Evolutionary conservation across 495 filamentous ascomycete species (phyloP).

Genomic region (Oidiodendron maius): DNA sequence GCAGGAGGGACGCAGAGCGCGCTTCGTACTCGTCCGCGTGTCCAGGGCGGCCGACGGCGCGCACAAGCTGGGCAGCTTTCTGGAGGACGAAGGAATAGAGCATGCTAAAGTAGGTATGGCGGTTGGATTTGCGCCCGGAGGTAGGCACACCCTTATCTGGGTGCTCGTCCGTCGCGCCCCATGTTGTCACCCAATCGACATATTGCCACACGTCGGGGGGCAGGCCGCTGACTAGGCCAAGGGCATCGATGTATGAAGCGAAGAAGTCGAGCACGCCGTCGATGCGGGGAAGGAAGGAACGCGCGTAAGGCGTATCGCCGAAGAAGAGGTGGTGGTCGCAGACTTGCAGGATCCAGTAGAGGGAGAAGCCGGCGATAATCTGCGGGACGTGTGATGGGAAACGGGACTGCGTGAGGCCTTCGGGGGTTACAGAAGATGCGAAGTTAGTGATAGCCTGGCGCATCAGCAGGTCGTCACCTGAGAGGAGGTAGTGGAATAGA

Average conservation of each 20-base stretch:
- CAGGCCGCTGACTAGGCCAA: constrained; percentile 27
- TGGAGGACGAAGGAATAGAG: constrained; percentile 31
- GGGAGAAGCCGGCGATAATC: constrained; percentile 30
- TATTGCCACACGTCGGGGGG: constrained; percentile 27
- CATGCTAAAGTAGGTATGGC: constrained; percentile 29
- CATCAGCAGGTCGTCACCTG: constrained; percentile 32
- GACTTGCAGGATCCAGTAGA: constrained; percentile 34
- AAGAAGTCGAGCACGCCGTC: constrained; percentile 36
- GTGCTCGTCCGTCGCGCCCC: constrained; percentile 29
- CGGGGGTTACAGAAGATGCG: constrained; percentile 24
- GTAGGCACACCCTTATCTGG: constrained; percentile 34
- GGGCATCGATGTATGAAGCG: constrained; percentile 22
- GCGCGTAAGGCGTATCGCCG: constrained; percentile 25
- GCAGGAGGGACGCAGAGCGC: constrained; percentile 19
- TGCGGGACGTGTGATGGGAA: constrained; percentile 31
- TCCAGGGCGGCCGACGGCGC: constrained; percentile 25
- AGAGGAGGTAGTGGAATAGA: constrained; percentile 33
- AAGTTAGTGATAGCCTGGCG: constrained; percentile 33
- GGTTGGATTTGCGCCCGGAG: constrained; percentile 4
- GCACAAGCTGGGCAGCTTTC: constrained; percentile 23
- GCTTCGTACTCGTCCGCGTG: constrained; percentile 29
- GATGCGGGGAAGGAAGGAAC: constrained; percentile 27
- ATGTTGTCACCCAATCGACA: constrained; percentile 35
- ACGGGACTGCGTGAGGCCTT: constrained; percentile 31
- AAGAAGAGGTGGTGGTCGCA: constrained; percentile 33